Evolutionary conservation across 2,329 filamentous ascomycete genomes (phyloP).

Genomic region (Torrubiellomyces zombiae): DNA sequence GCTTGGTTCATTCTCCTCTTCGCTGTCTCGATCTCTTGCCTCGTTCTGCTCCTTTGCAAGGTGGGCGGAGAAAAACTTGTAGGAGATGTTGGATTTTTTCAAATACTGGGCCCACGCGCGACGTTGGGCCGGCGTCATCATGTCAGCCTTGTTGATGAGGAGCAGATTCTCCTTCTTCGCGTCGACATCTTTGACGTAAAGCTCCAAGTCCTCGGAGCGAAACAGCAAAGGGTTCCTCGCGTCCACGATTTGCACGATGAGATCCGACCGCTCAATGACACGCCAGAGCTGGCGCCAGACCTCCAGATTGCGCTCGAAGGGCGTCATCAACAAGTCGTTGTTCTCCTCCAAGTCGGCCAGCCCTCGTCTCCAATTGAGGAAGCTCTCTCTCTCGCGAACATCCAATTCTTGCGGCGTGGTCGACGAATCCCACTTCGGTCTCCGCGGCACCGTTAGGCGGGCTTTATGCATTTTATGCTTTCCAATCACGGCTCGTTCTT

Average conservation of each 20-base stretch:
- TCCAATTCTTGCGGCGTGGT: constrained; percentile 79
- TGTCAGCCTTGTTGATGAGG: constrained; percentile 96
- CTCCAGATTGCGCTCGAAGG: constrained; percentile 91
- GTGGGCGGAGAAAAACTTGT: constrained; percentile 90
- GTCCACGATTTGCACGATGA: constrained; percentile 96
- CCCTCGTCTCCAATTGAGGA: constrained; percentile 78
- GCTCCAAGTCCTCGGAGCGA: constrained; percentile 81
- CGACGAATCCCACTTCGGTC: constrained; percentile 72
- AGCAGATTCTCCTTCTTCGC: constrained; percentile 76
- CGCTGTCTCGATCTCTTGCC: constrained; percentile 39
- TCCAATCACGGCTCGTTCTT: constrained; percentile 60
- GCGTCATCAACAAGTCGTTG: constrained; percentile 89
- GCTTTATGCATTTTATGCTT: constrained; percentile 72
- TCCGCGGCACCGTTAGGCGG: constrained; percentile 71
- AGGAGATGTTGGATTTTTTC: constrained; percentile 62
- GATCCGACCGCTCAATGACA: constrained; percentile 89
- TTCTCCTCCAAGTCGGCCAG: constrained; percentile 87
- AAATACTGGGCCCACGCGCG: constrained; percentile 78
- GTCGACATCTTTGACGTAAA: constrained; percentile 87
- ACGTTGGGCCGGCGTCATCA: constrained; percentile 84
- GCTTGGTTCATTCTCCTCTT: constrained; percentile 19
- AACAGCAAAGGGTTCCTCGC: constrained; percentile 89
- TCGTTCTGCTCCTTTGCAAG: constrained; percentile 84
- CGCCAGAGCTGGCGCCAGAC: constrained; percentile 97
- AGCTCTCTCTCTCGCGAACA: constrained; percentile 56